Conservation (phyloP, 768 basidiomycete genomes). For the Russula dissimulans region DNA sequence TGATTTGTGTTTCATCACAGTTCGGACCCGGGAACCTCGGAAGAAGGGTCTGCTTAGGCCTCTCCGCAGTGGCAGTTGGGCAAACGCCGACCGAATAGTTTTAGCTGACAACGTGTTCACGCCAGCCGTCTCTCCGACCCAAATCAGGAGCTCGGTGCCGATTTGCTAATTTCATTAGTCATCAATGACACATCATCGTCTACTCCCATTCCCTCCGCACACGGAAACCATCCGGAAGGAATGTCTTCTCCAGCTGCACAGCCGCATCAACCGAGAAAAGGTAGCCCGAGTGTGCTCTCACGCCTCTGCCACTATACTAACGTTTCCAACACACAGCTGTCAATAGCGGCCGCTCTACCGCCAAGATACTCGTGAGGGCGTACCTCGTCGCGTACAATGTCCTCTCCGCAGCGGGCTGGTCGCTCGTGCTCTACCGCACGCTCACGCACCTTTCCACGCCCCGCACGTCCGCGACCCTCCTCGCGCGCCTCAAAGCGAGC, state of each 20-base stretch:
- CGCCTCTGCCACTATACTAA: not conserved
- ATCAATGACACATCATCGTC: not conserved
- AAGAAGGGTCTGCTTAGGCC: not conserved
- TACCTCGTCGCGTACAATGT: conserved; percentile 20
- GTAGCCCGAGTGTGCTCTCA: not conserved
- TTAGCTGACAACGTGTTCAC: not conserved
- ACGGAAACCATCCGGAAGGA: not conserved
- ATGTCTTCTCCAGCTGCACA: not conserved
- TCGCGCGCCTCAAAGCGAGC: conserved; percentile 3
- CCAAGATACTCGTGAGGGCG: not conserved
- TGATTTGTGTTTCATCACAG: not conserved
- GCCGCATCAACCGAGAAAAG: not conserved
- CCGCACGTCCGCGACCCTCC: not conserved
- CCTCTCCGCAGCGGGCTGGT: conserved; percentile 15
- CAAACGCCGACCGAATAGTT: not conserved
- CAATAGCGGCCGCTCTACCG: not conserved
- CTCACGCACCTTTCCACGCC: conserved; percentile 6
- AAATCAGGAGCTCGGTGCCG: not conserved
- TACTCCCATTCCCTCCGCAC: not conserved
- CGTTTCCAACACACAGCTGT: not conserved
- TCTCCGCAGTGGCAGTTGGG: not conserved
- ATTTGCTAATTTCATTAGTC: not conserved
- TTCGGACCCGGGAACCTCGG: conserved; percentile 4
- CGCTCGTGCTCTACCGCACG: conserved; percentile 13
- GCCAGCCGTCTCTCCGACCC: no score